These are phyloP conservation scores for Rosellinia necatrix DNA, from an alignment of 2,329 filamentous ascomycete genomes.

Conservation along the genomic window DNA sequence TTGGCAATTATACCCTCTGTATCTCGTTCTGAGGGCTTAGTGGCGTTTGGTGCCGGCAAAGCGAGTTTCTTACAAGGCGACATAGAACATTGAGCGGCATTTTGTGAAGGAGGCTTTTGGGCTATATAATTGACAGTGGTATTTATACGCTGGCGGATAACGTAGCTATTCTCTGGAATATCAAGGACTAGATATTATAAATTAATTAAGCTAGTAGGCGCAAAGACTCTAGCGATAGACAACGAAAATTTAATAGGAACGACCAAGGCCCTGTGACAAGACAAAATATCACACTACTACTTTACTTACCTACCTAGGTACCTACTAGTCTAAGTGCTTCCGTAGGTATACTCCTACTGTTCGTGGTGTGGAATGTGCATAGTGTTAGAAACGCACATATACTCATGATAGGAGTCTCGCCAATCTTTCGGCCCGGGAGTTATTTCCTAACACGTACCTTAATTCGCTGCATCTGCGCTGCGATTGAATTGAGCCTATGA, in stretches of 20 bases:
- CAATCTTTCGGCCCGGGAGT: no score
- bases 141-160: background rate
- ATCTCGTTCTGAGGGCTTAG: slow-evolving; percentile 12
- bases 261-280: no score
- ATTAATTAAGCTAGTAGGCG: background rate
- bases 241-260: background rate
- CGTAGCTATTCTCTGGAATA: background rate
- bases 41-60: slow-evolving; percentile 25
- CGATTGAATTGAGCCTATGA: no score
- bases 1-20: slow-evolving; percentile 9
- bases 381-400: no score
- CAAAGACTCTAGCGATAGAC: background rate
- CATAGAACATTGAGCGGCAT: slow-evolving; percentile 22
- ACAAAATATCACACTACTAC: background rate
- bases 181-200: background rate
- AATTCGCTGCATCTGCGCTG: no score
- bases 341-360: no score
- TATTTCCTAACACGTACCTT: no score
- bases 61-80: slow-evolving; percentile 17
- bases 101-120: slow-evolving; percentile 10
- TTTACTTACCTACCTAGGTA: background rate
- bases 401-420: no score
- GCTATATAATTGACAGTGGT: slow-evolving; percentile 9
- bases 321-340: no score
- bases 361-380: no score